phyloP scores from a whole-genome alignment of 768 basidiomycete genomes.

The Collybia mongolica region DNA sequence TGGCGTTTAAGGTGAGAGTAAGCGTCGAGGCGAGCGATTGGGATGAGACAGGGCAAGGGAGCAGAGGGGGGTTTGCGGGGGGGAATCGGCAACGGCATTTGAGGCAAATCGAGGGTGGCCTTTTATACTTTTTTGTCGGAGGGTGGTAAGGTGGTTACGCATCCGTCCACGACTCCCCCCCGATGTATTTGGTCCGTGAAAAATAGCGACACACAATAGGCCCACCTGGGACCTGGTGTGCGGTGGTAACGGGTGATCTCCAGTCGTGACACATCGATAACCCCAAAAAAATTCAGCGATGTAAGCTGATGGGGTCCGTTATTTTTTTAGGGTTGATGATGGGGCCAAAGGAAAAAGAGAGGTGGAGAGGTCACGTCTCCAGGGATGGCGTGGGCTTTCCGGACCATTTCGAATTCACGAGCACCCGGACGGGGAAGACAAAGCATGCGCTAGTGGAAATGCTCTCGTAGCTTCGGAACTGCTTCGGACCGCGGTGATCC shows the following conservation, averaged over 20 bases:
- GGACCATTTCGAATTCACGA: constrained; percentile 1
- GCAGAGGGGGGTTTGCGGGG: constrained; percentile 14
- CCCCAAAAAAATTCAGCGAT: constrained; percentile 8
- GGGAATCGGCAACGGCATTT: constrained; percentile 14
- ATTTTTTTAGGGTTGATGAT: constrained; percentile 10
- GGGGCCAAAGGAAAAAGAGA: constrained; percentile 6
- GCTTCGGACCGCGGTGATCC: constrained; percentile 20
- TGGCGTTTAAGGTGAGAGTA: constrained; percentile 4
- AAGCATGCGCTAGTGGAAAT: constrained; percentile 5
- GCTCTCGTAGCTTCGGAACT: neutral
- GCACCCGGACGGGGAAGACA: constrained; percentile 9
- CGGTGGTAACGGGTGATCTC: constrained; percentile 3
- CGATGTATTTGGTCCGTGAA: constrained; percentile 12
- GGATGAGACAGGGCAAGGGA: constrained; percentile 11
- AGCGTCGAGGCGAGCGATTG: neutral
- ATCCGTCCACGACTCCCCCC: neutral
- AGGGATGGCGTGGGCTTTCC: constrained; percentile 1
- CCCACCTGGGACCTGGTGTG: constrained; percentile 3
- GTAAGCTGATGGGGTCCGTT: neutral
- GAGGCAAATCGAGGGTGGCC: constrained; percentile 14
- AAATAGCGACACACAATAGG: constrained; percentile 8
- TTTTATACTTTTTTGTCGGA: constrained; percentile 17
- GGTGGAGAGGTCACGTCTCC: constrained; percentile 2
- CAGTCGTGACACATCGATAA: constrained; percentile 11
- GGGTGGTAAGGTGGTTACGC: constrained; percentile 8